Percentiles rank a stretch among this genome's conserved stretches.
These are phyloP conservation scores for Calonectria hongkongensis DNA, from an alignment of 2,329 filamentous ascomycete genomes.

Conservation along the genomic window DNA sequence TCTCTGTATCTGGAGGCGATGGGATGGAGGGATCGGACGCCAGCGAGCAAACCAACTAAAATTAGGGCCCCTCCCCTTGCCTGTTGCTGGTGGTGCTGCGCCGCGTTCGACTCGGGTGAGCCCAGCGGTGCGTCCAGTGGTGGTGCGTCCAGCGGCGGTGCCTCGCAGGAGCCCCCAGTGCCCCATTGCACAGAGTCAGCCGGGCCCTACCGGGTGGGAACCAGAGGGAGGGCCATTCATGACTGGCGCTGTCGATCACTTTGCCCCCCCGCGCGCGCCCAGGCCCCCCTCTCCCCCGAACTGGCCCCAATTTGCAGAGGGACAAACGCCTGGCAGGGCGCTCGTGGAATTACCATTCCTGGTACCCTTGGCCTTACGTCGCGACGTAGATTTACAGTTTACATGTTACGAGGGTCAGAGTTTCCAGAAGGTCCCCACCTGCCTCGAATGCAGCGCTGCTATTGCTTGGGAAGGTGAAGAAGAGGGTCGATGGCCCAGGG, in stretches of 20 bases:
- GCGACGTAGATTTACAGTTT: conserved; percentile 7
- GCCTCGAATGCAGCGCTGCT: neutral
- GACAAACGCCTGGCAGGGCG: conserved; percentile 13
- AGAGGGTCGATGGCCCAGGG: neutral
- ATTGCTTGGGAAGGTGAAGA: neutral
- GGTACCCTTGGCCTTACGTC: neutral
- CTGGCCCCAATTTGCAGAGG: neutral
- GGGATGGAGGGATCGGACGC: neutral
- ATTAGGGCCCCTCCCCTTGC: conserved; percentile 1
- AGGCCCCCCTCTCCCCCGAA: neutral
- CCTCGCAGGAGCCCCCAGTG: neutral
- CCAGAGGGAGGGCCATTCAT: neutral
- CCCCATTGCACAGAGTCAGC: conserved; percentile 6
- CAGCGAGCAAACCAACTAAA: conserved; percentile 2
- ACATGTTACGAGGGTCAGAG: neutral
- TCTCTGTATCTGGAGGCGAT: neutral
- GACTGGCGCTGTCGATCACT: conserved; percentile 21
- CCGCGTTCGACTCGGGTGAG: neutral
- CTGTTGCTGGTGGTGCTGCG: neutral
- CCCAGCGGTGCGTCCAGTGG: neutral
- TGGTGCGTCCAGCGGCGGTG: neutral
- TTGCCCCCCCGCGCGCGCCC: neutral
- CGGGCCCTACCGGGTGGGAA: conserved; percentile 16
- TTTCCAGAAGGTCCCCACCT: conserved; percentile 20
- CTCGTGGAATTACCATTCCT: conserved; percentile 1